phyloP scores from a whole-genome alignment of 2,329 filamentous ascomycete species.

The Fusarium sp. region DNA sequence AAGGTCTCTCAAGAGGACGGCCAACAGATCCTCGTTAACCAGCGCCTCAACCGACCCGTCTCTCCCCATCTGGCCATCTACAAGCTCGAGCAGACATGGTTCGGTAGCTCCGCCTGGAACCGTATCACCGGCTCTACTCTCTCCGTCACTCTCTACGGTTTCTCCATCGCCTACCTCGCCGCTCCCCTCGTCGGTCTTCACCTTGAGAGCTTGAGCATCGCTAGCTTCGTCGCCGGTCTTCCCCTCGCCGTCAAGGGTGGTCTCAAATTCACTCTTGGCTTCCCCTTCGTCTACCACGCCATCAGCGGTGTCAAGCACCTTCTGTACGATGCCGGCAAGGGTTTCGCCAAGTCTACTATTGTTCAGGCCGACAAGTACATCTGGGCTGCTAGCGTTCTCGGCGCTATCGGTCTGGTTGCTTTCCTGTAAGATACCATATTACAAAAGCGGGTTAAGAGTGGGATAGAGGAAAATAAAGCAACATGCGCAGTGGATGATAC shows the following conservation, averaged over 20 bases:
- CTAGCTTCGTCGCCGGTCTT: conserved; percentile 68
- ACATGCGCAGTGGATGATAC: conserved; percentile 32
- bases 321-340: conserved; percentile 62
- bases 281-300: conserved; percentile 69
- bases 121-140: conserved; percentile 84
- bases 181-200: conserved; percentile 77
- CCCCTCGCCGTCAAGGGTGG: conserved; percentile 69
- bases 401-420: conserved; percentile 60
- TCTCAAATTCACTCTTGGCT: conserved; percentile 66
- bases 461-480: background rate
- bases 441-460: background rate
- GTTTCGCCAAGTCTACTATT: conserved; percentile 62
- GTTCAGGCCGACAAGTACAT: conserved; percentile 59
- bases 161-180: conserved; percentile 82
- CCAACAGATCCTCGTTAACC: conserved; percentile 76
- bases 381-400: conserved; percentile 59
- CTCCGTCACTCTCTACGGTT: conserved; percentile 81
- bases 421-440: conserved; percentile 53
- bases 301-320: conserved; percentile 68
- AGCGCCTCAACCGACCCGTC: conserved; percentile 84
- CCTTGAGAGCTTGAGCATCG: conserved; percentile 69
- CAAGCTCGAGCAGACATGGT: conserved; percentile 86
- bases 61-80: conserved; percentile 90
- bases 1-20: conserved; percentile 66
- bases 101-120: conserved; percentile 76